Conservation (phyloP, 2,329 filamentous ascomycete genomes). For the Fusarium verrucosum region DNA sequence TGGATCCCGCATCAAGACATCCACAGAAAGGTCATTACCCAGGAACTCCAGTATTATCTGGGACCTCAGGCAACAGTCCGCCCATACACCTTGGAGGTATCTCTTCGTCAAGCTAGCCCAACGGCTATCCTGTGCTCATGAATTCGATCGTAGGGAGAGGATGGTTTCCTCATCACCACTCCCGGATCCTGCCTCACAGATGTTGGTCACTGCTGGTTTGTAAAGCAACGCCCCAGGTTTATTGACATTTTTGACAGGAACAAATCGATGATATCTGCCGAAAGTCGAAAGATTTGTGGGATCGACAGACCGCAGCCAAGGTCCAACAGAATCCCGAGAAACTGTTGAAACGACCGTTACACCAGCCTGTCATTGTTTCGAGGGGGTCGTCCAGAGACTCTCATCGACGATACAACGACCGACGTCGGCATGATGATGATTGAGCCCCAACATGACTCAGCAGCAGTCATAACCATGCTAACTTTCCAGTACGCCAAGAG, state of each 20-base stretch:
- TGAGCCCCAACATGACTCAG: conserved; percentile 25
- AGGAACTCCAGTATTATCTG: conserved; percentile 67
- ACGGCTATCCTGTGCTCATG: conserved; percentile 38
- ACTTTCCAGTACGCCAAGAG: conserved; percentile 8
- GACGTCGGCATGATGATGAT: conserved; percentile 39
- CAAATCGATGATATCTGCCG: conserved; percentile 71
- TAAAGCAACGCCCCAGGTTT: conserved; percentile 3
- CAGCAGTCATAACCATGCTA: conserved; percentile 10
- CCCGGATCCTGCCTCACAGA: conserved; percentile 67
- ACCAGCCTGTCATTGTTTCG: conserved; percentile 63
- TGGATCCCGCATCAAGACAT: conserved; percentile 69
- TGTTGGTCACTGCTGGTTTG: conserved; percentile 53
- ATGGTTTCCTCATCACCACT: conserved; percentile 68
- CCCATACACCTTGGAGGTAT: conserved; percentile 65
- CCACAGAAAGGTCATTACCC: conserved; percentile 67
- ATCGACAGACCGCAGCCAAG: conserved; percentile 62
- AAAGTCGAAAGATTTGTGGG: conserved; percentile 68
- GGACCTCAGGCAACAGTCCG: conserved; percentile 67
- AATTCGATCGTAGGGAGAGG: conserved; percentile 60
- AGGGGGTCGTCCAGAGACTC: conserved; percentile 41
- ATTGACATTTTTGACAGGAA: conserved; percentile 55
- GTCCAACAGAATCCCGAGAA: conserved; percentile 58
- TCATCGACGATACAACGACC: conserved; percentile 43
- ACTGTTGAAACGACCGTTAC: conserved; percentile 64
- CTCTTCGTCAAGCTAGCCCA: conserved; percentile 38